A percentile compares a stretch with the other conserved stretches of the same genome.
Evolutionary conservation across 2,329 filamentous ascomycete species (phyloP).

Genomic region (Penicillium digitatum): DNA sequence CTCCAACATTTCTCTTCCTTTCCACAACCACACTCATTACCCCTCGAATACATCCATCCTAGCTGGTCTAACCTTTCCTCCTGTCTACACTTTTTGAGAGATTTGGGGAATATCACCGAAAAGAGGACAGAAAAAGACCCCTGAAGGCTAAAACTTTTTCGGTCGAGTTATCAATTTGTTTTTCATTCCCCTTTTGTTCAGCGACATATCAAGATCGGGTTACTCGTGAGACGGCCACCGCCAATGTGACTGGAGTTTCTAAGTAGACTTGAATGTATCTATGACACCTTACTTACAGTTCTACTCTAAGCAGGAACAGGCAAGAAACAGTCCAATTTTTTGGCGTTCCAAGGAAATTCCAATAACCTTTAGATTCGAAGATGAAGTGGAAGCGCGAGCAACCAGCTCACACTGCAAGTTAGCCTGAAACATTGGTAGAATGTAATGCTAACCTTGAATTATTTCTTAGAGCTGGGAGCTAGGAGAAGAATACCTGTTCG

Average conservation of each 20-base stretch:
- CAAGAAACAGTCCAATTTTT: background rate
- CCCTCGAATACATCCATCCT: background rate
- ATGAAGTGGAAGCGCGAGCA: background rate
- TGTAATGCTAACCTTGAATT: background rate
- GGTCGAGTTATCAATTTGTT: no score
- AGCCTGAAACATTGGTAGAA: background rate
- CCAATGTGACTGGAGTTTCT: background rate
- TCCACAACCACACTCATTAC: background rate
- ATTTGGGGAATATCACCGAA: background rate
- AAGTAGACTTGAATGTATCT: background rate
- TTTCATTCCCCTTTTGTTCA: no score
- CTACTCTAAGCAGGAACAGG: background rate
- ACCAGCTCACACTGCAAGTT: background rate
- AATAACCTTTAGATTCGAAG: background rate
- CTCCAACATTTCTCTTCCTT: background rate
- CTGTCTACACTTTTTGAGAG: background rate
- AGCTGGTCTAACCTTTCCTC: background rate
- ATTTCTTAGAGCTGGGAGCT: background rate
- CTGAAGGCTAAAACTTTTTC: no score
- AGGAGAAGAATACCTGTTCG: background rate
- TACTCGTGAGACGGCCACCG: background rate
- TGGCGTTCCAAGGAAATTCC: background rate
- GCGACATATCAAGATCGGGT: background rate
- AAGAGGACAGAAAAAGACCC: background rate
- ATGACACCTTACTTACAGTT: background rate